Percentiles rank a stretch among this genome's conserved stretches.
Evolutionary conservation across 2,329 filamentous ascomycete genomes (phyloP).

Genomic region (Gremmenia infestans): DNA sequence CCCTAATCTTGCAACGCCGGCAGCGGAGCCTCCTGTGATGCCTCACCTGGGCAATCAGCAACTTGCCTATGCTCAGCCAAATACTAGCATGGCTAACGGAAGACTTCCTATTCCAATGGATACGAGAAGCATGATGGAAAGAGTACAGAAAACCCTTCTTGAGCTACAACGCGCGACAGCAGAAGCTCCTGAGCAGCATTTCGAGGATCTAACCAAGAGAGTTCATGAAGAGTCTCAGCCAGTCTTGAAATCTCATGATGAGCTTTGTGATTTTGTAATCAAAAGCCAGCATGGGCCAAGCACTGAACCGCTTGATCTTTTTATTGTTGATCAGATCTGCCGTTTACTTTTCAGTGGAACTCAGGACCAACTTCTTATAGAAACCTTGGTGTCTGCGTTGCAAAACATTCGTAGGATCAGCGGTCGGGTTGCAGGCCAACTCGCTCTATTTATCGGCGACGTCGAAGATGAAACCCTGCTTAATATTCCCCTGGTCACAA

Average conservation of each 20-base stretch:
- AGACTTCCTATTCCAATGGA: constrained; percentile 46
- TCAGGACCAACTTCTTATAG: constrained; percentile 51
- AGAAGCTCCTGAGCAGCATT: constrained; percentile 54
- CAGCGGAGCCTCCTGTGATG: constrained; percentile 52
- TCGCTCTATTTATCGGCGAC: constrained; percentile 51
- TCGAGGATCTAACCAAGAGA: constrained; percentile 41
- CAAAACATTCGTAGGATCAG: constrained; percentile 55
- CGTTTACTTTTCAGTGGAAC: constrained; percentile 47
- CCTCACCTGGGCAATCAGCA: constrained; percentile 46
- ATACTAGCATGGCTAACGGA: constrained; percentile 46
- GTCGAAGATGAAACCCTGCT: constrained; percentile 52
- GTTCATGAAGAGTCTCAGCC: constrained; percentile 46
- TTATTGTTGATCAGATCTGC: constrained; percentile 56
- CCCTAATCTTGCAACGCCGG: constrained; percentile 52
- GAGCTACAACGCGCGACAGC: constrained; percentile 52
- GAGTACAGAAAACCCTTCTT: constrained; percentile 52
- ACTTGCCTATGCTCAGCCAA: constrained; percentile 51
- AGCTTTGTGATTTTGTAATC: constrained; percentile 57
- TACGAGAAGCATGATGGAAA: constrained; percentile 46
- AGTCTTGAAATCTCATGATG: constrained; percentile 59
- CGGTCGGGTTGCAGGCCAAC: constrained; percentile 47
- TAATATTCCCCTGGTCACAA: constrained; percentile 52
- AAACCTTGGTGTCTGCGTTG: constrained; percentile 58
- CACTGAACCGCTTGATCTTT: constrained; percentile 51
- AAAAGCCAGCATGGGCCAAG: constrained; percentile 53